Conservation (phyloP, 1,284 basidiomycete genomes). For the Baeospora myosura region DNA sequence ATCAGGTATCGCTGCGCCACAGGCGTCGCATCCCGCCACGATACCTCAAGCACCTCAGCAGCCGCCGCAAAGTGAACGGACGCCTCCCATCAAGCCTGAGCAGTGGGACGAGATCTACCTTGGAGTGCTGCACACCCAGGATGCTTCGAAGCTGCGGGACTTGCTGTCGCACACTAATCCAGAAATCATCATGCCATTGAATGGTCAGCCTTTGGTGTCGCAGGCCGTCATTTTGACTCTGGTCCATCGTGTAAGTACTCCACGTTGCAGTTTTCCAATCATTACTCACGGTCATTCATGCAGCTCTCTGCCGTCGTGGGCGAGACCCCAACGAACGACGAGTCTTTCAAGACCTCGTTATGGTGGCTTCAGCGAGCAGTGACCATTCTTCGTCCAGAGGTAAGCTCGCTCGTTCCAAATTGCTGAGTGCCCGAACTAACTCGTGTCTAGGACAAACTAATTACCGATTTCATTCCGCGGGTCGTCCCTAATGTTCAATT, state of each 20-base stretch:
- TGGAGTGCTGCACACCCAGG: slow-evolving; percentile 64
- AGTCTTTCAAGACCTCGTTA: slow-evolving; percentile 68
- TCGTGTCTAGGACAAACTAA: slow-evolving; percentile 59
- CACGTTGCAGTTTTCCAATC: slow-evolving; percentile 3
- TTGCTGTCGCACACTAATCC: slow-evolving; percentile 66
- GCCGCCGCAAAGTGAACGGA: slow-evolving; percentile 33
- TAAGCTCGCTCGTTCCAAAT: slow-evolving; percentile 25
- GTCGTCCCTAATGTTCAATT: slow-evolving; percentile 72
- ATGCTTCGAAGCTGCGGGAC: slow-evolving; percentile 63
- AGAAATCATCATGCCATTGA: slow-evolving; percentile 70
- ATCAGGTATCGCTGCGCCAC: slow-evolving; percentile 58
- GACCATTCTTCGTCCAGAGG: slow-evolving; percentile 61
- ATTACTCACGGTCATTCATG: slow-evolving; percentile 9
- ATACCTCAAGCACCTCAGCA: slow-evolving; percentile 54
- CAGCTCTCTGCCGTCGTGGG: slow-evolving; percentile 66
- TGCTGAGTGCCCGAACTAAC: slow-evolving; percentile 5
- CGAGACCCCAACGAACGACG: slow-evolving; percentile 68
- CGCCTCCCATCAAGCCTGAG: slow-evolving; percentile 55
- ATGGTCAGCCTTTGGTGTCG: slow-evolving; percentile 59
- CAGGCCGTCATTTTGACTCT: slow-evolving; percentile 77
- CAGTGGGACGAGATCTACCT: slow-evolving; percentile 81
- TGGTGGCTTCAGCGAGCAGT: slow-evolving; percentile 80
- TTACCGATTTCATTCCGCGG: slow-evolving; percentile 70
- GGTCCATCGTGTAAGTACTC: slow-evolving; percentile 60
- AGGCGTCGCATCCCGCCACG: slow-evolving; percentile 66